These are phyloP conservation scores for Tylopilus felleus DNA, from an alignment of 768 basidiomycete genomes.

Conservation along the genomic window DNA sequence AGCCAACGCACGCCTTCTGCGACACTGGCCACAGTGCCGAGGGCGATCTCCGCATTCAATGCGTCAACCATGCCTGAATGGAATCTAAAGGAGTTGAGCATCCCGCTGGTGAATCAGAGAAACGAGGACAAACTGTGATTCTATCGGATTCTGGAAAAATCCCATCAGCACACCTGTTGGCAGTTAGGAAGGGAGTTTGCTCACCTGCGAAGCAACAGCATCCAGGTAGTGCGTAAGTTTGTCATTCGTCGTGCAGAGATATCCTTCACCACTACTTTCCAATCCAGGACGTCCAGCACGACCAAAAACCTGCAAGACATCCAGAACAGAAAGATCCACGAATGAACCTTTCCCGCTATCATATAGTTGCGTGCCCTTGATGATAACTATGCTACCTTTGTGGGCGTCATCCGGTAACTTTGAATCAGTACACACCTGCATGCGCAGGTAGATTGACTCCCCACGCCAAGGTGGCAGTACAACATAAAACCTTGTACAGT, in stretches of 20 bases:
- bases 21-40: slow-evolving; percentile 89
- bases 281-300: slow-evolving; percentile 87
- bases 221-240: slow-evolving; percentile 90
- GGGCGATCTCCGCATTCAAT: slow-evolving; percentile 90
- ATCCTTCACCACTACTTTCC: slow-evolving; percentile 93
- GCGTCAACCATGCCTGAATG: slow-evolving; percentile 82
- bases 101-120: background rate
- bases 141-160: slow-evolving; percentile 75
- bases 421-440: slow-evolving; percentile 56
- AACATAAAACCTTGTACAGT: slow-evolving; percentile 77
- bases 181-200: slow-evolving; percentile 10
- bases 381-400: slow-evolving; percentile 57
- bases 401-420: slow-evolving; percentile 4
- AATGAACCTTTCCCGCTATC: slow-evolving; percentile 88
- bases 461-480: slow-evolving; percentile 98
- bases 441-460: slow-evolving; percentile 99
- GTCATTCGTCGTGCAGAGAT: slow-evolving; percentile 93
- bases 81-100: slow-evolving; percentile 49
- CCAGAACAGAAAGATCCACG: slow-evolving; percentile 88
- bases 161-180: background rate
- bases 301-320: slow-evolving; percentile 97
- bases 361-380: slow-evolving; percentile 97
- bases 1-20: slow-evolving; percentile 91
- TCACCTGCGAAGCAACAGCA: slow-evolving; percentile 80
- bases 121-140: slow-evolving; percentile 69